phyloP scores from a whole-genome alignment of 2,329 filamentous ascomycete genomes.

The Aspergillus glaucus region DNA sequence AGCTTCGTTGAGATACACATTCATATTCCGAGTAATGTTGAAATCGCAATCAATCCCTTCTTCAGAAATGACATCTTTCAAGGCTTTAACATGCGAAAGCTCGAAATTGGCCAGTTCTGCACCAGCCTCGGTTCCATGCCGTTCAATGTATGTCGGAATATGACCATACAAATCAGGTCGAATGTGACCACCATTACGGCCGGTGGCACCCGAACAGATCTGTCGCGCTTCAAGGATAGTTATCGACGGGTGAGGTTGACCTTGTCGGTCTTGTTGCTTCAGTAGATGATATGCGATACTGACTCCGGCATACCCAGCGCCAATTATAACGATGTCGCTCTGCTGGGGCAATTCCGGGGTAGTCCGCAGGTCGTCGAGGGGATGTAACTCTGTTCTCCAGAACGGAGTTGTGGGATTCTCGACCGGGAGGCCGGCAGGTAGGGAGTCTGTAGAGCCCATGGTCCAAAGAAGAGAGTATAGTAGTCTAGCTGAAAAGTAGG shows the following conservation, averaged over 20 bases:
- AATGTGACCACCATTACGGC: slow-evolving; percentile 42
- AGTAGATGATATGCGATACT: slow-evolving; percentile 40
- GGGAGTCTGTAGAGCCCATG: neutral
- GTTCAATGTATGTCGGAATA: slow-evolving; percentile 31
- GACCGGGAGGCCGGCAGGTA: neutral
- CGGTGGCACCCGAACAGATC: slow-evolving; percentile 41
- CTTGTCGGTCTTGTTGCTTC: slow-evolving; percentile 12
- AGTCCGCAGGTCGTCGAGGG: slow-evolving; percentile 13
- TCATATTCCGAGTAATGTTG: slow-evolving; percentile 36
- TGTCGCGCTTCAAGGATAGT: slow-evolving; percentile 38
- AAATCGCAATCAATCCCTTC: slow-evolving; percentile 44
- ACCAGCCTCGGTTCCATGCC: slow-evolving; percentile 31
- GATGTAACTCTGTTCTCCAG: slow-evolving; percentile 14
- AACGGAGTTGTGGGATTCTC: slow-evolving; percentile 5
- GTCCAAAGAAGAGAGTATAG: neutral
- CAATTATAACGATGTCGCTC: slow-evolving; percentile 44
- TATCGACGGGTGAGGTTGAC: slow-evolving; percentile 22
- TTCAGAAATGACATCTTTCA: slow-evolving; percentile 36
- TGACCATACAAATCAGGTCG: slow-evolving; percentile 40
- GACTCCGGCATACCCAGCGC: slow-evolving; percentile 43
- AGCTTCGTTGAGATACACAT: slow-evolving; percentile 35
- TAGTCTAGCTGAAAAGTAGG: neutral
- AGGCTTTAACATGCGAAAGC: slow-evolving; percentile 33
- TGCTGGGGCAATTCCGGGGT: slow-evolving; percentile 29
- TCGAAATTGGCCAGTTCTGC: slow-evolving; percentile 39